Evolutionary conservation across 2,329 filamentous ascomycete species (phyloP).

Genomic region (Diplodia seriata): DNA sequence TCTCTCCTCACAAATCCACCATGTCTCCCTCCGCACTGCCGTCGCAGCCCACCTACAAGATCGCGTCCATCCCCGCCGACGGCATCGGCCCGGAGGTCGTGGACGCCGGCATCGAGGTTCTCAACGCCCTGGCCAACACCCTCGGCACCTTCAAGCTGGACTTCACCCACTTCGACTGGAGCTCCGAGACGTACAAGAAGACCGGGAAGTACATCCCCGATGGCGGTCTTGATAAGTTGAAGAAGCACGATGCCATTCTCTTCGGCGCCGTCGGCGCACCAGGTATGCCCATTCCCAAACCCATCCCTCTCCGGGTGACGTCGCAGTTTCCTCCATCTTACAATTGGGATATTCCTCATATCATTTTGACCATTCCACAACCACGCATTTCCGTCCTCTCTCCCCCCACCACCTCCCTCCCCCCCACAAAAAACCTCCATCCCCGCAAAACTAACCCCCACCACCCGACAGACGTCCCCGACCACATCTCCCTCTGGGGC

Average conservation of each 20-base stretch:
- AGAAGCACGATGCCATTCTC: slow-evolving; percentile 69
- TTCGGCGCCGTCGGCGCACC: slow-evolving; percentile 73
- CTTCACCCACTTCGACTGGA: slow-evolving; percentile 71
- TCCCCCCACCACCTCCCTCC: no score
- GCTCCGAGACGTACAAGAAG: slow-evolving; percentile 69
- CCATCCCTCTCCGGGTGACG: background rate
- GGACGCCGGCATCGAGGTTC: slow-evolving; percentile 66
- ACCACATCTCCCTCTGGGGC: slow-evolving; percentile 65
- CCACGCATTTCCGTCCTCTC: no score
- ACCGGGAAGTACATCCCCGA: slow-evolving; percentile 70
- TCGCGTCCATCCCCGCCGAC: slow-evolving; percentile 65
- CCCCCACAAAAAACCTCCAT: no score
- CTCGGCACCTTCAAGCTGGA: slow-evolving; percentile 65
- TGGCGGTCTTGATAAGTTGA: slow-evolving; percentile 63
- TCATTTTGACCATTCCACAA: no score
- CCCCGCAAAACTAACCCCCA: background rate
- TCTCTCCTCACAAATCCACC: background rate
- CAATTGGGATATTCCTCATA: no score
- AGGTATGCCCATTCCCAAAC: slow-evolving; percentile 43
- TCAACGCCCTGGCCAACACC: slow-evolving; percentile 61
- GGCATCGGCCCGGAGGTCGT: slow-evolving; percentile 75
- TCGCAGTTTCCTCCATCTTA: background rate
- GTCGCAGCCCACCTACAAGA: slow-evolving; percentile 25
- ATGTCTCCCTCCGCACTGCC: slow-evolving; percentile 14
- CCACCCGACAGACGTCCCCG: slow-evolving; percentile 59